Evolutionary conservation across 306 rosid genomes (phyloP), one percentile per base, ranked within the genome.

Genomic region (Vigna radiata): DNA sequence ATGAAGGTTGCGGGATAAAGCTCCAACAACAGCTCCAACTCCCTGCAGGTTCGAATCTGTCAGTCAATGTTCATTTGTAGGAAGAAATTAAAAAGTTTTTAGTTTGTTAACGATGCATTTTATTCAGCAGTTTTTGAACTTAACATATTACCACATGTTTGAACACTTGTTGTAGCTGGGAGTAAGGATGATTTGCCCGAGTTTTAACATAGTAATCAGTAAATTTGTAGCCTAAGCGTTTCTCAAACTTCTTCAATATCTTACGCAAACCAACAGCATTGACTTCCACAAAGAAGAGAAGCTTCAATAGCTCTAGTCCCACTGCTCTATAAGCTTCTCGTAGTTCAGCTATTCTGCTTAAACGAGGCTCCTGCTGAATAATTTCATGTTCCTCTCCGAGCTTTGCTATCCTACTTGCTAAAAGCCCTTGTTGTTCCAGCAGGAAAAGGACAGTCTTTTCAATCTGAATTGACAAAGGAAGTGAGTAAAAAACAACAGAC

Each of bases 101-200:
- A 47, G 49, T 75, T 60, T 16, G 5, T 59, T 64, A 50, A 48
- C 29, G 52, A 25, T 31, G 37, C 76, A 73, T 61, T 43, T 43
- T 27, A 49, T 48, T 16, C 47, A 50, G 17, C 39, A 76, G 61
- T 33, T 67, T 59, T 67, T 50, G 82, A 81, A 33, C 23, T 64
- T 63, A 70, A 85, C 75, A 83, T 62, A 85, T 80, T 90, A 93
- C 97, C 96, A 90, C 98, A 82, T 93, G 97, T 83, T 91, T 93
- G 83, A 87, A 93, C 69, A 93, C 97, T 93, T 93, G 96, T 81
- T 93, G 97, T 76, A 93, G 91, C 87, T 90, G 97, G 37, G 97
- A 93, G 82, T 93, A 93, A 11, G 97, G 97, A 84, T 93, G 97
- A 81, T 93, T 93, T 50, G 97, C 94, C 17, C 97, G 94, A 66